Percentiles rank a stretch among this genome's conserved stretches.
Evolutionary conservation across 1,139 yeast genomes (phyloP).

Genomic region (Kazachstania sp.): DNA sequence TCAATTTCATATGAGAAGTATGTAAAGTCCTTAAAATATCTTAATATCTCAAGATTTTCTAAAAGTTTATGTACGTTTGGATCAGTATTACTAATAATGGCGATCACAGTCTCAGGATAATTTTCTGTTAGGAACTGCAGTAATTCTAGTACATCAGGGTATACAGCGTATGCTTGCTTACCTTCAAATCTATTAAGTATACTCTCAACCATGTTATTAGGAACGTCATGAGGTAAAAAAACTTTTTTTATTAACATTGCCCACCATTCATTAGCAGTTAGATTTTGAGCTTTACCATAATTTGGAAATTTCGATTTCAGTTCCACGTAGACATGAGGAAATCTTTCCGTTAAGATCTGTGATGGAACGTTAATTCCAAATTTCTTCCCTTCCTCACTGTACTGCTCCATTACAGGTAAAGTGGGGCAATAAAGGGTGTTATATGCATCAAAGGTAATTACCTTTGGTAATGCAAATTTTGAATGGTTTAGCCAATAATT

Average conservation of each 20-base stretch:
- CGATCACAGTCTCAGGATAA: constrained; percentile 34
- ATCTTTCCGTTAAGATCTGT: constrained; percentile 22
- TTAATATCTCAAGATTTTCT: constrained; percentile 35
- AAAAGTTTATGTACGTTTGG: constrained; percentile 40
- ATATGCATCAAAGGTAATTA: constrained; percentile 60
- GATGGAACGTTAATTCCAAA: constrained; percentile 40
- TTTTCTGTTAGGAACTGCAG: constrained; percentile 32
- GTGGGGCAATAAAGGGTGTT: constrained; percentile 55
- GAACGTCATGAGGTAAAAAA: constrained; percentile 32
- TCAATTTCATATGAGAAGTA: constrained; percentile 51
- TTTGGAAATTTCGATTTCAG: constrained; percentile 42
- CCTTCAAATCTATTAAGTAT: constrained; percentile 41
- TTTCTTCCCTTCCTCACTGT: constrained; percentile 38
- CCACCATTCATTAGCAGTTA: constrained; percentile 53
- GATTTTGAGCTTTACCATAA: constrained; percentile 42
- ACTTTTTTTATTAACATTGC: constrained; percentile 38
- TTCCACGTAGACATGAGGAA: constrained; percentile 28
- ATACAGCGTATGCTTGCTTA: constrained; percentile 41
- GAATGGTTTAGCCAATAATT: constrained; percentile 8
- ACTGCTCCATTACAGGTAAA: constrained; percentile 46
- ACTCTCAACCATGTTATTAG: constrained; percentile 31
- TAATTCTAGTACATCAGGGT: constrained; percentile 46
- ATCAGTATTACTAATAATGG: constrained; percentile 56
- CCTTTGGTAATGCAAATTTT: constrained; percentile 33
- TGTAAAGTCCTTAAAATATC: constrained; percentile 36